phyloP scores from a whole-genome alignment of 1,284 basidiomycete genomes.

The Leccinum cinnamomeum region DNA sequence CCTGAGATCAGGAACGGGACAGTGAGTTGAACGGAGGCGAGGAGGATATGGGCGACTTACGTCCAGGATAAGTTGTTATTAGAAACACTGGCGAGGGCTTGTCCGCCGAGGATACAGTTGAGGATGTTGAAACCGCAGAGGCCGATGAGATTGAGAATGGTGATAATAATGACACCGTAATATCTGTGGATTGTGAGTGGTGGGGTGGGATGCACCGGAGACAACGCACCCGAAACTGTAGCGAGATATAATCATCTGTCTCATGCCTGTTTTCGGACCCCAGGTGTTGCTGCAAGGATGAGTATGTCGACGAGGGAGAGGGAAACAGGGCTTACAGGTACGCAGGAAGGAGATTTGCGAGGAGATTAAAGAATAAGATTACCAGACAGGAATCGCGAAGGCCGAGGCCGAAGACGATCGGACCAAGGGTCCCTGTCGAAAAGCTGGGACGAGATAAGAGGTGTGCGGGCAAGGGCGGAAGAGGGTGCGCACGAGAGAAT shows the following conservation, averaged over 20 bases:
- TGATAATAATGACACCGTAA: slow-evolving; percentile 64
- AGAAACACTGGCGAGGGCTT: slow-evolving; percentile 72
- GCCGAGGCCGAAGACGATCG: slow-evolving; percentile 64
- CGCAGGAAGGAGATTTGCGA: slow-evolving; percentile 53
- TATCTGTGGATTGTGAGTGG: slow-evolving; percentile 45
- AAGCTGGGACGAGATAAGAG: slow-evolving; percentile 42
- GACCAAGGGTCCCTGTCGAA: slow-evolving; percentile 74
- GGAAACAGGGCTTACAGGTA: slow-evolving; percentile 49
- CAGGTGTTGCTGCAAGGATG: slow-evolving; percentile 61
- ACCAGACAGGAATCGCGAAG: slow-evolving; percentile 70
- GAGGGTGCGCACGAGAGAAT: slow-evolving; percentile 59
- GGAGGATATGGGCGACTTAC: slow-evolving; percentile 39
- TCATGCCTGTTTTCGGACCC: slow-evolving; percentile 83
- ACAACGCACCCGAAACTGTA: slow-evolving; percentile 71
- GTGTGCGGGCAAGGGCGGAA: not conserved
- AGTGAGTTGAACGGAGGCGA: slow-evolving; percentile 8
- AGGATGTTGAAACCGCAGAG: slow-evolving; percentile 77
- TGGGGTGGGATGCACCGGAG: not conserved
- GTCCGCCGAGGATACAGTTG: slow-evolving; percentile 78
- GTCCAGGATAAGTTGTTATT: slow-evolving; percentile 65
- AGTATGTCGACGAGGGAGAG: not conserved
- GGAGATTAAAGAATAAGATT: slow-evolving; percentile 76
- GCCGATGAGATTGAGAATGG: slow-evolving; percentile 61
- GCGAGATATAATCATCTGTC: slow-evolving; percentile 84
- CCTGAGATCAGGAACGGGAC: slow-evolving; percentile 36